Base-by-base conservation (phyloP, 148 eudicot species). In the Vaccinium corymbosum region DNA sequence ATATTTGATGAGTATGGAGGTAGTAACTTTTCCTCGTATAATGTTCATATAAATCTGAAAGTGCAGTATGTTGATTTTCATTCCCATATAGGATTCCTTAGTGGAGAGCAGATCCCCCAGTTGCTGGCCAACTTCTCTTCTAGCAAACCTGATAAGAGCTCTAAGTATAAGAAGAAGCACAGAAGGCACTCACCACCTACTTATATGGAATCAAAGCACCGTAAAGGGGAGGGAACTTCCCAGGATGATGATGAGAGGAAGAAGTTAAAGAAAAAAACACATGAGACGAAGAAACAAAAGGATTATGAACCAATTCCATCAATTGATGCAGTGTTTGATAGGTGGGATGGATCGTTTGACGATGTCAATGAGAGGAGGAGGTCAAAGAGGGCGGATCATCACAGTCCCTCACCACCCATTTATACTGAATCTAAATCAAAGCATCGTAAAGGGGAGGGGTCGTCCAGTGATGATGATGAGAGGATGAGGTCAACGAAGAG, bases 1-100 rank as follows among this genome's bases (percentile, higher is more conserved):
- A 96, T 96, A 87, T 96, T 93, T 91, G 99, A 96, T 17, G 99
- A 96, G 86, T 96, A 96, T 88, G 99, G 99, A 94, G 99, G 99
- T 97, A 89, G 80, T 81, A 57, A 7, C 79, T 4, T 25, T 76
- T 66, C 38, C 80, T 6, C 3, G 71, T 61, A 3, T 19, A 49
- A 79, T 22, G 22, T 80, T 81, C n/a, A 14, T 38, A 48, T 70
- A 27, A 53, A 7, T 52, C 76, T 22, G 6, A 29, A 22, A 61
- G 70, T 14, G 55, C 48, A 64, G 27, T 32, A 84, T 88, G 20
- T 48, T 85, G n/a, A 80, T 77, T 76, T 75, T 83, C 25, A 49
- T 64, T 15, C 79, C 76, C 20, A 6, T 86, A 84, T 91, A 96
- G 99, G 99, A 10, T 96, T 96, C 83, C 98, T 96, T 55, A 84